Evolutionary conservation across 1,284 basidiomycete genomes (phyloP), one percentile per base, ranked within the genome.

Genomic region (Marasmius tenuissimus): DNA sequence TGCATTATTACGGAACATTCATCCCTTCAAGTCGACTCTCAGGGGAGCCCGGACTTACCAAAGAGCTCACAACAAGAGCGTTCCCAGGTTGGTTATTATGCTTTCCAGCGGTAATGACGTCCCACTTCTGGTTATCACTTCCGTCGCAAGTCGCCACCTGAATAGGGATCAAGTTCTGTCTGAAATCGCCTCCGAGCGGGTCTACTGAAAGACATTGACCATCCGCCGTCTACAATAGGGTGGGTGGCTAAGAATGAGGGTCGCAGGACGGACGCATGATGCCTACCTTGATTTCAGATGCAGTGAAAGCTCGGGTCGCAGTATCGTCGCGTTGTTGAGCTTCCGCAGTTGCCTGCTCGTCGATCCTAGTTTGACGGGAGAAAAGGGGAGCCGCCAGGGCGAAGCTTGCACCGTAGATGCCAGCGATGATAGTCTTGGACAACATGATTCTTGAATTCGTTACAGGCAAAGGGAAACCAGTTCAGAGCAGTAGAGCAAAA

Each of bases 121-220:
- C 69, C 27, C 47, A 70, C 40, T 63, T 60, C 61, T 70, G 69
- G 5, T 53, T 57, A 10, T 64, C 65, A 51, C 63, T 67, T 16
- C 67, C 67, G 54, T 68, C 54, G 54, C 69, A 70, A 11, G 64
- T 53, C 14, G 40, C 62, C 2, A 58, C 50, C 9, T 55, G 52
- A 4, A 70, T 61, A 8, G 69, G 69, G 10, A 63, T 66, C 6
- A 70, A 63, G 38, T 70, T 70, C 45, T 65, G 62, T 50, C 69
- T 65, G 61, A 69, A 70, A 50, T 70, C 69, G 8, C 69, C 69
- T 3, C 66, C 58, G 35, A 60, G 47, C 3, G 67, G 49, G 53
- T 65, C 61, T 16, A 70, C 66, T 10, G 63, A 62, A 12, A 65
- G 62, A 42, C 67, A 68, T 37, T 63, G 59, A 7, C 67, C 67